These are phyloP conservation scores for Neurospora tetrasperma DNA, from an alignment of 495 filamentous ascomycete species.

Conservation along the genomic window DNA sequence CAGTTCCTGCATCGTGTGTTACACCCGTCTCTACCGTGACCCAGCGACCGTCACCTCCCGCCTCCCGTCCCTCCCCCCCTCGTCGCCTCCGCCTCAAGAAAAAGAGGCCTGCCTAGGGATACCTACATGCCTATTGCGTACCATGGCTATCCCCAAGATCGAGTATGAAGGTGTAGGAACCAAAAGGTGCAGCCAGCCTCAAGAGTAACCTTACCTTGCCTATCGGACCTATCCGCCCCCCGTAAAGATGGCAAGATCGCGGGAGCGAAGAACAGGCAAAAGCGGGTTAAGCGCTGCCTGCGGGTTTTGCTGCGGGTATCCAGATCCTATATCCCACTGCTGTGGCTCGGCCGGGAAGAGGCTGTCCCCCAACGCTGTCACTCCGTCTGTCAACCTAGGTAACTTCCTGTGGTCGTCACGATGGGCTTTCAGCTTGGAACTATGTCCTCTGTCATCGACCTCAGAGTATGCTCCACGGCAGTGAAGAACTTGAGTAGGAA, in stretches of 20 bases:
- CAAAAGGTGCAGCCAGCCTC: not conserved
- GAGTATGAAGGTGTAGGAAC: not conserved
- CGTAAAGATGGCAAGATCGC: not conserved
- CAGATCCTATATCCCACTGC: not conserved
- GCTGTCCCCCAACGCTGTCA: not conserved
- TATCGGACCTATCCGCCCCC: not conserved
- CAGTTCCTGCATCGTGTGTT: not conserved
- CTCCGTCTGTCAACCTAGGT: not conserved
- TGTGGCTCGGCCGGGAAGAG: not conserved
- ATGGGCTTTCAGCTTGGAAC: not conserved
- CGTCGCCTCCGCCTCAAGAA: not conserved
- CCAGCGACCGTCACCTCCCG: not conserved
- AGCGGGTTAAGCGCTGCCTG: not conserved
- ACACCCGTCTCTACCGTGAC: not conserved
- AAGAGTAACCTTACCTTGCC: not conserved
- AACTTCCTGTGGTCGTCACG: not conserved
- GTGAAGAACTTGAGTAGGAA: too few species aligned
- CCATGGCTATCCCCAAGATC: not conserved
- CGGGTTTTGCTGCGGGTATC: not conserved
- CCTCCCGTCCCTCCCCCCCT: not conserved
- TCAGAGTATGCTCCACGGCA: too few species aligned
- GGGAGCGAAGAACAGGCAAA: not conserved
- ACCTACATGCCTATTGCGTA: too few species aligned
- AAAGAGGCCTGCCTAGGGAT: not conserved
- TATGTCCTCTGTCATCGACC: too few species aligned